Conservation (phyloP, 2,329 filamentous ascomycete species). For the Grosmannia clavigera region DNA sequence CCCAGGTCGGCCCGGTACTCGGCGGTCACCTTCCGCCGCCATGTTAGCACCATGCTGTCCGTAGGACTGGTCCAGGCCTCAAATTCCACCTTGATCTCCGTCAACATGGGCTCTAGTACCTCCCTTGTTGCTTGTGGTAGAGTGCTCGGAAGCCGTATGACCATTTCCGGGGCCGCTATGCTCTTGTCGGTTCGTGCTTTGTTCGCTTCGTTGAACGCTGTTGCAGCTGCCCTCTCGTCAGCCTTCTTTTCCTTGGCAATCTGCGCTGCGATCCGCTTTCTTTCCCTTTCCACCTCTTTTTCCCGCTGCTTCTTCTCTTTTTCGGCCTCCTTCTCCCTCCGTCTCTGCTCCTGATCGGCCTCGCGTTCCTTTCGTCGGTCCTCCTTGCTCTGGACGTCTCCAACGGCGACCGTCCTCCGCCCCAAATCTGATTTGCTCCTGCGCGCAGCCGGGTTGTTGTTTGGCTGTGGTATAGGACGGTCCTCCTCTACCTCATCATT, state of each 20-base stretch:
- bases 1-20: constrained; percentile 47
- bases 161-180: constrained; percentile 62
- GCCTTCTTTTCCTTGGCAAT: constrained; percentile 48
- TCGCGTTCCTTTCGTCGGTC: constrained; percentile 12
- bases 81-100: constrained; percentile 34
- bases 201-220: constrained; percentile 61
- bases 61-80: constrained; percentile 31
- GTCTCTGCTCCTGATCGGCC: constrained; percentile 27
- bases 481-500: background rate
- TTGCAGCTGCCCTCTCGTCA: constrained; percentile 49
- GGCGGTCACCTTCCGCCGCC: constrained; percentile 56
- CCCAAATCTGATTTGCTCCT: too few relatives aligned
- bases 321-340: constrained; percentile 38
- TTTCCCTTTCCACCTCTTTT: constrained; percentile 43
- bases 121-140: constrained; percentile 34
- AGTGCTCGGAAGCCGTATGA: constrained; percentile 52
- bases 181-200: constrained; percentile 63
- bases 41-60: constrained; percentile 48
- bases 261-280: constrained; percentile 44
- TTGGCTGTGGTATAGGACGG: background rate
- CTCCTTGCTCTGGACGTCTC: constrained; percentile 4
- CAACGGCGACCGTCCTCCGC: constrained; percentile 4
- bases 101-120: constrained; percentile 38
- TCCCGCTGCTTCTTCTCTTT: constrained; percentile 43
- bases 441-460: background rate